Evolutionary conservation across 176 grass and related monocot genomes (phyloP).

Genomic region (Ensete glaucum): DNA sequence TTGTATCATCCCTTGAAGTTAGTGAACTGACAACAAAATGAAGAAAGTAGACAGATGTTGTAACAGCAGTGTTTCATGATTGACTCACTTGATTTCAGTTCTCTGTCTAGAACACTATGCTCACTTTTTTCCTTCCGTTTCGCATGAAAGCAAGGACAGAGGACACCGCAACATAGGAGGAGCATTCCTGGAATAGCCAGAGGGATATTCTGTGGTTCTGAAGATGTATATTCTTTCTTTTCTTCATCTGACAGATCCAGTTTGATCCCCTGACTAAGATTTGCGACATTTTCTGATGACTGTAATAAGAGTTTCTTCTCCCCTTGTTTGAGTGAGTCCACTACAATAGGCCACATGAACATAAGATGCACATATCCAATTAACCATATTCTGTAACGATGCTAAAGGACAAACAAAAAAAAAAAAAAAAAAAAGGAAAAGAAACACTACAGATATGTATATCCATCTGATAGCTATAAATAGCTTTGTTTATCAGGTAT

Average conservation of each 20-base stretch:
- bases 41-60: not conserved
- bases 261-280: constrained; percentile 34
- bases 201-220: constrained; percentile 41
- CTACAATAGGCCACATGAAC: constrained; percentile 22
- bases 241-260: constrained; percentile 25
- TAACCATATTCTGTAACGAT: not conserved
- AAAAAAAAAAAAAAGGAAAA: not conserved
- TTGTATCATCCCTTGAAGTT: not conserved
- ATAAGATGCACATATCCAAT: constrained; percentile 13
- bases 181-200: constrained; percentile 73
- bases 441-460: not conserved
- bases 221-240: constrained; percentile 30
- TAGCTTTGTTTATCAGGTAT: not conserved
- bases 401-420: not conserved
- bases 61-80: constrained; percentile 6
- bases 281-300: constrained; percentile 24
- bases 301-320: constrained; percentile 58
- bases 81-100: constrained; percentile 46
- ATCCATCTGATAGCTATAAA: not conserved
- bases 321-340: constrained; percentile 30
- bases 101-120: constrained; percentile 33
- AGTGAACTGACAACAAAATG: not conserved
- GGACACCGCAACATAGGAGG: constrained; percentile 70
- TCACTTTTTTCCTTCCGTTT: constrained; percentile 50
- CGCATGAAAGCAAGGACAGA: constrained; percentile 83